Base-by-base conservation (phyloP, 192 early-diverging fungal species). In the Chytriomyces sp. region DNA sequence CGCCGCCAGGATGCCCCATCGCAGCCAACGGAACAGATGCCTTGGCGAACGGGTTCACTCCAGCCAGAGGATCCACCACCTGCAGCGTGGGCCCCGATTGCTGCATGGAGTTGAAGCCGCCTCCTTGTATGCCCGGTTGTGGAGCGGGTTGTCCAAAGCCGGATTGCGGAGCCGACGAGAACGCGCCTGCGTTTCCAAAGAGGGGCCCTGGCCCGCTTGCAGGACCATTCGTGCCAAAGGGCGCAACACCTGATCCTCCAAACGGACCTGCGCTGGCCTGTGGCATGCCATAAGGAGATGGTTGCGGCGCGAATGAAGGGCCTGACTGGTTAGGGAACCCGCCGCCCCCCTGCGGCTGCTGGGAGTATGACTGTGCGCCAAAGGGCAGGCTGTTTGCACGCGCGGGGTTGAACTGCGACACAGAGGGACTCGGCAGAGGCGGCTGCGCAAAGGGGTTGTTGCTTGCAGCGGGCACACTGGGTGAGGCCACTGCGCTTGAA, bases 41-140 rank as follows among this genome's bases (percentile, higher is more conserved):
- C 26, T 72, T 72, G 17, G 70, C 30, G 40, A 72, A 72, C 12
- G 70, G 70, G 41, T 72, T 72, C 34, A 72, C 39, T 26, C 39
- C 37, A 7, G 70, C 70, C 19, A 72, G 38, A 3, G 25, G 70
- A 72, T 72, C 70, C 55, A 59, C 57, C 31, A 72, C 57, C 12
- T 65, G 63, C 4, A 17, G 7, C 7, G 63, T 32, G 10, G 63
- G 63, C 19, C 63, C 63, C 28, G 41, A n/a, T n/a, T n/a, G n/a
- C 44, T n/a, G 44, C 10, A 49, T 49, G 12, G 12, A 49, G 44
- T n/a, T 49, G 44, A 49, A 49, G n/a, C 10, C n/a, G 44, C 10
- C 44, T 49, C 10, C 44, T 49, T 10, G 12, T 49, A n/a, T n/a
- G n/a, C n/a, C n/a, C n/a, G n/a, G n/a, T n/a, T n/a, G n/a, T n/a